A percentile compares a stretch with the other conserved stretches of the same genome.
Conservation (phyloP, 257 asterid species). For the Osmanthus fragrans region DNA sequence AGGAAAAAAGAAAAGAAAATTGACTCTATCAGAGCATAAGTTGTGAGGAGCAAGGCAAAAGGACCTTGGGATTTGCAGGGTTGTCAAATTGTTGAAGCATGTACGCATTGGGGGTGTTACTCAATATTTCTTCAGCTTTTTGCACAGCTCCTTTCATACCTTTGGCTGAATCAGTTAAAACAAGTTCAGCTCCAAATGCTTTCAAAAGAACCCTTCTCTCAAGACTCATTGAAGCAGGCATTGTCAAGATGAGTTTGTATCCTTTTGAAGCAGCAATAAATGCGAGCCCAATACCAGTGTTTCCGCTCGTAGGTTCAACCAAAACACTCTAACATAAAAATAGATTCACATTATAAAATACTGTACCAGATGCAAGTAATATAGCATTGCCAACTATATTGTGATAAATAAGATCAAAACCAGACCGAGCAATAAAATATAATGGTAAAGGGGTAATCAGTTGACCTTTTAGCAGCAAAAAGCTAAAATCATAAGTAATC, state of each 20-base stretch:
- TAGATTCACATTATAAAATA: conserved; percentile 13
- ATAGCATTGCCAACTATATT: background rate
- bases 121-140: conserved; percentile 89
- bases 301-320: conserved; percentile 99
- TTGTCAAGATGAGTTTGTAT: conserved; percentile 92
- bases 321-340: conserved; percentile 62
- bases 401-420: background rate
- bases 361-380: background rate
- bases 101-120: conserved; percentile 74
- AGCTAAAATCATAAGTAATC: background rate
- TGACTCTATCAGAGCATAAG: conserved; percentile 3
- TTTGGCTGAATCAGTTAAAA: conserved; percentile 85
- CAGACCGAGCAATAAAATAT: background rate
- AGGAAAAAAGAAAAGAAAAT: background rate
- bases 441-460: background rate
- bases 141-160: conserved; percentile 97
- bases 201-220: conserved; percentile 96
- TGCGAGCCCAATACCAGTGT: conserved; percentile 98
- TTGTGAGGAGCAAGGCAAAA: conserved; percentile 5
- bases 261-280: conserved; percentile 98
- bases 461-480: background rate
- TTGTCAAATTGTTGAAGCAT: conserved; percentile 96
- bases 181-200: conserved; percentile 99
- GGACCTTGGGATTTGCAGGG: conserved; percentile 98
- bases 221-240: conserved; percentile 99